Conservation (phyloP, 108 stramenopile species). For the Nitzschia sp. region DNA sequence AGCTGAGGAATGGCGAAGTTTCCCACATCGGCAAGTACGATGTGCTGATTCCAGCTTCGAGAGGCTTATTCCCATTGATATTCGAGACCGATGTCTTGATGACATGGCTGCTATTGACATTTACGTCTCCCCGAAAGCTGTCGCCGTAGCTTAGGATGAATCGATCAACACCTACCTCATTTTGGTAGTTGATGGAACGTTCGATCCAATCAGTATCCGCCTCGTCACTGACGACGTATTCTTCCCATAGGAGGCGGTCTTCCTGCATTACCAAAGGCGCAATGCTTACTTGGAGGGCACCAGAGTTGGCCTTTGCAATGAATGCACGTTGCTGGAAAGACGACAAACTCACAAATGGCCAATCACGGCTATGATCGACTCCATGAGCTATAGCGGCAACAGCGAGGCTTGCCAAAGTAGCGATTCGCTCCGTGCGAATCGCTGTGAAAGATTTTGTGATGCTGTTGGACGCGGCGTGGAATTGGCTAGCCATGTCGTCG, state of each 20-base stretch:
- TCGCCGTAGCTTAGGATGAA: constrained; percentile 1
- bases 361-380: constrained; percentile 19
- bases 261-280: neutral
- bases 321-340: constrained; percentile 20
- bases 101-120: neutral
- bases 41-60: neutral
- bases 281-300: constrained; percentile 10
- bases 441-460: constrained; percentile 12
- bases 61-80: neutral
- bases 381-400: constrained; percentile 23
- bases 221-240: constrained; percentile 19
- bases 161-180: neutral
- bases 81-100: neutral
- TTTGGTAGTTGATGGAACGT: constrained; percentile 4
- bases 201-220: constrained; percentile 12
- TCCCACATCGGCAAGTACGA: constrained; percentile 5
- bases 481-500: constrained; percentile 1
- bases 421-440: constrained; percentile 9
- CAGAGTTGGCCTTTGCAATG: constrained; percentile 6
- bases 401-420: constrained; percentile 11
- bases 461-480: neutral
- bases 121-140: neutral
- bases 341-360: constrained; percentile 25
- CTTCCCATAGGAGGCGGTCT: constrained; percentile 12
- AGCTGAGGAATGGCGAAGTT: constrained; percentile 11